A percentile compares a stretch with the other conserved stretches of the same genome.
These are phyloP conservation scores for Tuber microsphaerosporum DNA, from an alignment of 495 filamentous ascomycete genomes.

Conservation along the genomic window DNA sequence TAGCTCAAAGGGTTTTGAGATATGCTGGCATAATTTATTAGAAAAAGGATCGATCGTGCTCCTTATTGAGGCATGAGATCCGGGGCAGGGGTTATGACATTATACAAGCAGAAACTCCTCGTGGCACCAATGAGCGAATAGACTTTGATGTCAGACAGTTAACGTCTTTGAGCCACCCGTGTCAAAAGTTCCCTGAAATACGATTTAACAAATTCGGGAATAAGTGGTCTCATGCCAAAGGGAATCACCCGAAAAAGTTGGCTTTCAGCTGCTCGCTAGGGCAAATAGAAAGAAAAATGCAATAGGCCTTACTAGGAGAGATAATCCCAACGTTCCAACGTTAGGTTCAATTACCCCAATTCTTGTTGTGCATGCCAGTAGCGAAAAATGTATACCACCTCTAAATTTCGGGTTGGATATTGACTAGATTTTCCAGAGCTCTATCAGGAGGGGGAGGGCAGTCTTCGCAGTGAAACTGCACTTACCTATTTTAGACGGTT, in stretches of 20 bases:
- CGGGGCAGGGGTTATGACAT: background rate
- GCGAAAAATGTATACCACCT: background rate
- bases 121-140: background rate
- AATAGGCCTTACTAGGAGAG: background rate
- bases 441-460: background rate
- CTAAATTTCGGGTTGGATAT: background rate
- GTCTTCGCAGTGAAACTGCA: background rate
- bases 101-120: background rate
- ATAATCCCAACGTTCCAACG: background rate
- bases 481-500: background rate
- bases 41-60: background rate
- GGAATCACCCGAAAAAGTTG: background rate
- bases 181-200: background rate
- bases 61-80: background rate
- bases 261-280: background rate
- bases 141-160: background rate
- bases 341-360: background rate
- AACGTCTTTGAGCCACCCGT: background rate
- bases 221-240: background rate
- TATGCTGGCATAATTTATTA: background rate
- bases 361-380: background rate
- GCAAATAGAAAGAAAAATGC: background rate
- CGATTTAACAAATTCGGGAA: background rate
- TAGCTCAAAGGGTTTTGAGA: background rate
- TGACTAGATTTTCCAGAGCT: background rate